These are phyloP conservation scores for Boletus calvinii DNA, from an alignment of 1,284 basidiomycete species.

Conservation along the genomic window DNA sequence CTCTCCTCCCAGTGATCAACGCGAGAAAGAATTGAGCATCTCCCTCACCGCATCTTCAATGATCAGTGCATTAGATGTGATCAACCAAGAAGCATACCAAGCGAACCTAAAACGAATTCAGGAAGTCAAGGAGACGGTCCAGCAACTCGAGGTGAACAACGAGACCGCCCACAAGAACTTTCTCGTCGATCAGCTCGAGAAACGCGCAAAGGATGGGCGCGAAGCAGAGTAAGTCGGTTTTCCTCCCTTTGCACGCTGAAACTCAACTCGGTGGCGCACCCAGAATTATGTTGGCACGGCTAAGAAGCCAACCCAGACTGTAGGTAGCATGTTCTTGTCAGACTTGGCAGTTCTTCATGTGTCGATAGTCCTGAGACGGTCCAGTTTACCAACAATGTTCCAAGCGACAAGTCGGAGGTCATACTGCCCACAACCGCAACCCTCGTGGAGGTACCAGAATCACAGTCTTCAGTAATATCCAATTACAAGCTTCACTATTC, in stretches of 20 bases:
- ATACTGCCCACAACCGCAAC: conserved; percentile 33
- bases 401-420: conserved; percentile 16
- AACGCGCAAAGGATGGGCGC: conserved; percentile 29
- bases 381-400: conserved; percentile 13
- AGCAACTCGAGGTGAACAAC: conserved; percentile 29
- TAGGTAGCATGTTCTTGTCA: conserved; percentile 15
- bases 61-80: conserved; percentile 26
- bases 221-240: conserved; percentile 38
- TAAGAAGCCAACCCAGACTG: conserved; percentile 19
- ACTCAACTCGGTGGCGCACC: conserved; percentile 1
- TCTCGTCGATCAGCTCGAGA: conserved; percentile 27
- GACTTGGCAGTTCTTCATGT: conserved; percentile 3
- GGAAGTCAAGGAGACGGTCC: conserved; percentile 28
- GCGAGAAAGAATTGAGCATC: conserved; percentile 15
- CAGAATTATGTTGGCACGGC: conserved; percentile 21
- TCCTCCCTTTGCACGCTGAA: neutral
- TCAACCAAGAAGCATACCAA: conserved; percentile 25
- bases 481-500: neutral
- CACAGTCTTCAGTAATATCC: conserved; percentile 20
- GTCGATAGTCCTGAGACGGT: conserved; percentile 14
- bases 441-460: conserved; percentile 30
- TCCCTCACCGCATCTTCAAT: conserved; percentile 27
- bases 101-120: conserved; percentile 30
- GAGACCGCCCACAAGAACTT: conserved; percentile 32
- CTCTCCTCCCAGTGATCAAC: conserved; percentile 4